Evolutionary conservation across 139 green algal genomes (phyloP), one percentile per base, ranked within the genome.

Genomic region (Trebouxia sp.): DNA sequence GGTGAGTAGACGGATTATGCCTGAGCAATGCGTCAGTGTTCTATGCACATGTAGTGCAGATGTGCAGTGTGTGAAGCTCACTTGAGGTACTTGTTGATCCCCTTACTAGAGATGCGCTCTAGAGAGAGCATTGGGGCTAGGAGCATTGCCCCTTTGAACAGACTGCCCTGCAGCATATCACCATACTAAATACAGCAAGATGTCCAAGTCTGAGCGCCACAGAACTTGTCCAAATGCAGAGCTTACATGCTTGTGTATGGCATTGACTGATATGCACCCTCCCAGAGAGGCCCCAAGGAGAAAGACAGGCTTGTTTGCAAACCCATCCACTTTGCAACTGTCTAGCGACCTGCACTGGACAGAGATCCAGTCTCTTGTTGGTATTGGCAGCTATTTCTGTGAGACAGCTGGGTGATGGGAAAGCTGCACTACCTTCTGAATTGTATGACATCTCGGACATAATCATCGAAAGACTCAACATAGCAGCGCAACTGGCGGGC

Each of bases 61-160:
- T n/a, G n/a, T n/a, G n/a, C n/a, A n/a, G n/a, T n/a, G n/a, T n/a
- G n/a, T n/a, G n/a, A n/a, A 6, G n/a, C 67, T 75, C 32, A 84
- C 69, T 69, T 47, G 4, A 93, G 74, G 75, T 90, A 89, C 3
- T 82, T 80, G 85, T 95, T 95, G 30, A 92, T 78, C 12, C 91
- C 92, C 15, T 85, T 76, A 50, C 69, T 76, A 10, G 87, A 87
- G 0, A 92, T 42, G 35, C 86, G 85, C 80, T 97, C 89, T 66
- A 94, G 84, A 6, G 80, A 87, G 39, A 94, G 83, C 91, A 94
- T 93, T 43, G 91, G 91, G 10, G 91, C 88, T 47, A 93, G 58
- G n/a, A 94, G 84, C 45, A 88, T 80, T 1, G 83, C 82, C 22
- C 90, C 90, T 53, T 70, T 74, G 77, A 92, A 90, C 12, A 85